phyloP scores from a whole-genome alignment of 2,329 filamentous ascomycete species.

The Fonsecaea multimorphosa region DNA sequence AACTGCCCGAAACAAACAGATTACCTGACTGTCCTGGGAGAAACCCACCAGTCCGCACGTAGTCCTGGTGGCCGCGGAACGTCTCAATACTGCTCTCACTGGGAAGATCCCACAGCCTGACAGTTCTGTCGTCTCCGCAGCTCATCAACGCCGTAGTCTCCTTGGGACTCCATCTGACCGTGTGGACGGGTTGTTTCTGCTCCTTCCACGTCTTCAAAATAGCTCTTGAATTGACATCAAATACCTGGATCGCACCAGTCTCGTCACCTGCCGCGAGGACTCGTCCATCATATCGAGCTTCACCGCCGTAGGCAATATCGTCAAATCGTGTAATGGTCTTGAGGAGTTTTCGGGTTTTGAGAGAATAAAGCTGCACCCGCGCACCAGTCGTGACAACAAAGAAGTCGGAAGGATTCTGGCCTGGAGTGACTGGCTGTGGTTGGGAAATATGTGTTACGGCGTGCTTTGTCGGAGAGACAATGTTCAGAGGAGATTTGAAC shows the following conservation, averaged over 20 bases:
- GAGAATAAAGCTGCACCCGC: conserved; percentile 91
- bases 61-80: conserved; percentile 88
- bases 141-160: conserved; percentile 86
- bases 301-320: conserved; percentile 86
- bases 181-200: conserved; percentile 93
- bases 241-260: conserved; percentile 89
- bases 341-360: conserved; percentile 85
- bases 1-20: conserved; percentile 86
- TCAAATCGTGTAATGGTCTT: conserved; percentile 95
- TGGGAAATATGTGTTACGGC: conserved; percentile 90
- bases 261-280: conserved; percentile 92
- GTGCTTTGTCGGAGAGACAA: conserved; percentile 88
- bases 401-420: conserved; percentile 64
- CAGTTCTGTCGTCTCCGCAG: conserved; percentile 88
- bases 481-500: conserved; percentile 88
- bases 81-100: conserved; percentile 75
- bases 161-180: conserved; percentile 87
- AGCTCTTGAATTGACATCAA: conserved; percentile 85
- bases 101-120: conserved; percentile 92
- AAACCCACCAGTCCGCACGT: conserved; percentile 85
- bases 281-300: conserved; percentile 85
- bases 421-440: conserved; percentile 59
- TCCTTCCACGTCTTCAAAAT: conserved; percentile 95
- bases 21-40: conserved; percentile 75
- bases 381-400: conserved; percentile 96